Base-by-base conservation (phyloP, 768 basidiomycete species). In the Tricholoma hemisulphureum region DNA sequence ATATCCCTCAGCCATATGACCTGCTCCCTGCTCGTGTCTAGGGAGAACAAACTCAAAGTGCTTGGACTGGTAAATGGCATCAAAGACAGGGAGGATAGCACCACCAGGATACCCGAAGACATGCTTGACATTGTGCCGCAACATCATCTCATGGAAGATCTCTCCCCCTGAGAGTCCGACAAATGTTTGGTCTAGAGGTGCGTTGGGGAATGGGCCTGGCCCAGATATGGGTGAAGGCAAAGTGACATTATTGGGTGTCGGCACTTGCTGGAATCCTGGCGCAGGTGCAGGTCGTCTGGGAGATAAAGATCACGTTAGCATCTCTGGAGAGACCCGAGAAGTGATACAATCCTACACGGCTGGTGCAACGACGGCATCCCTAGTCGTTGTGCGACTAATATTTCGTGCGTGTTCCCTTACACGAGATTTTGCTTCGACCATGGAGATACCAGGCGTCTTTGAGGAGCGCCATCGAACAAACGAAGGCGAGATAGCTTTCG, bases 111-210 rank as follows among this genome's bases (percentile, higher is more conserved):
- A 99, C 34, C 96, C 96, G 67, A 99, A 98, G 46, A 99, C 83
- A 67, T 98, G 93, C 73, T 95, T 97, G 65, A 98, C 95, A 57
- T 82, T 85, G 69, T 99, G 97, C 46, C 96, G 83, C 59, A 95
- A 87, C 93, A 99, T 96, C 96, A 99, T 98, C 76, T 99, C 96
- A 73, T 99, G 95, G 78, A 99, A 97, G 69, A 99, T 98, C 74
- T 98, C 84, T 24, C 96, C 96, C 11, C 96, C 96, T 20, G 93
- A 93, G 72, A 95, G 83, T 50, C 96, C 97, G 55, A 98, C 82
- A 68, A 99, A 98, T 7, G 90, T 88, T 65, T 86, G 81, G 70
- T 95, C 93, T 58, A 91, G 74, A 39, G 79, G 79, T 20, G 76
- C 74, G 61, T 77, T 78, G 1, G 81, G 78, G 26, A 75, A 71